A percentile compares a stretch with the other conserved stretches of the same genome.
phyloP scores from a whole-genome alignment of 495 filamentous ascomycete genomes.

The Cudoniella acicularis region DNA sequence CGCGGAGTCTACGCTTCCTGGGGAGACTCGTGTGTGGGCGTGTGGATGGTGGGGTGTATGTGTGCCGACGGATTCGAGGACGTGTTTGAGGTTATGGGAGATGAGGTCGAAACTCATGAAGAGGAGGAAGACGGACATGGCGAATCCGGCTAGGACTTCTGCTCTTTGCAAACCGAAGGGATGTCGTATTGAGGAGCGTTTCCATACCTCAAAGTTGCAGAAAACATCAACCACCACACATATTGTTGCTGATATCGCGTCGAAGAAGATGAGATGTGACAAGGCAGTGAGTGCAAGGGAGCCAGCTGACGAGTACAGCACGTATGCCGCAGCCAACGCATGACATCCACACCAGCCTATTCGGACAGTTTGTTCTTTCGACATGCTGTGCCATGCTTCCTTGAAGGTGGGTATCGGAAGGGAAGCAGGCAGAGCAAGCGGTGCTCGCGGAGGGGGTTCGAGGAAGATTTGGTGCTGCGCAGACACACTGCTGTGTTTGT shows the following conservation, averaged over 20 bases:
- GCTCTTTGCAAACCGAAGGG: conserved; percentile 90
- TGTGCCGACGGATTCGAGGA: conserved; percentile 57
- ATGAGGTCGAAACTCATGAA: conserved; percentile 97
- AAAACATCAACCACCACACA: conserved; percentile 91
- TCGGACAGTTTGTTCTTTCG: conserved; percentile 75
- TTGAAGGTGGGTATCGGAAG: conserved; percentile 87
- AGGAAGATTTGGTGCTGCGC: conserved; percentile 88
- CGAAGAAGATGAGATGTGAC: conserved; percentile 90
- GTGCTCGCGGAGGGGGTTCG: conserved; percentile 84
- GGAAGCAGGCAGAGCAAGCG: conserved; percentile 85
- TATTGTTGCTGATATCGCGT: conserved; percentile 87
- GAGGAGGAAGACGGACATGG: conserved; percentile 87
- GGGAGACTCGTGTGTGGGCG: conserved; percentile 61
- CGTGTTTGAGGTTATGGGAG: conserved; percentile 86
- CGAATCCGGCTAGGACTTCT: conserved; percentile 94
- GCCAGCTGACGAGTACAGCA: conserved; percentile 78
- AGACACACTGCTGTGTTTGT: conserved; percentile 94
- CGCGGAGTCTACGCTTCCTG: conserved; percentile 77
- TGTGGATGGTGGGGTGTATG: conserved; percentile 67
- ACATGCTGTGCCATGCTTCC: conserved; percentile 83
- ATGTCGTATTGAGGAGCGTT: conserved; percentile 83
- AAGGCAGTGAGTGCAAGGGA: conserved; percentile 91
- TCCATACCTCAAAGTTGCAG: conserved; percentile 97
- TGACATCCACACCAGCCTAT: conserved; percentile 90
- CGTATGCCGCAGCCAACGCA: conserved; percentile 71